Evolutionary conservation across 1,284 basidiomycete genomes (phyloP).

Genomic region (Cerioporus squamosus): DNA sequence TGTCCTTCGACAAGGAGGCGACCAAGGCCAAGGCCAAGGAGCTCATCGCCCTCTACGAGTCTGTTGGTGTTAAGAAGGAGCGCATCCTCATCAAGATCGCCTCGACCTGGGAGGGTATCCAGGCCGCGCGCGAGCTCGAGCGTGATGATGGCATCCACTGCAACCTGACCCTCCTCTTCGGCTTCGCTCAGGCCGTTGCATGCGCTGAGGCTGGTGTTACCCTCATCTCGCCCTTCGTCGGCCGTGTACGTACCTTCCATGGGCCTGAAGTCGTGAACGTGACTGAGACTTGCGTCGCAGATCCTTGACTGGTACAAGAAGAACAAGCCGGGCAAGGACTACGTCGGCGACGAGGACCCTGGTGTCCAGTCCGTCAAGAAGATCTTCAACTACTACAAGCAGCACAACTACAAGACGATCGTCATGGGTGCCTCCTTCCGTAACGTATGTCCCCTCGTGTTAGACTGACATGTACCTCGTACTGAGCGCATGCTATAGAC

Average conservation of each 20-base stretch:
- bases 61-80: slow-evolving; percentile 89
- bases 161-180: slow-evolving; percentile 98
- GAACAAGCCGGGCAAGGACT: slow-evolving; percentile 77
- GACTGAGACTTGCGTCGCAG: slow-evolving; percentile 40
- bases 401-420: slow-evolving; percentile 97
- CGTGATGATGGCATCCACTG: slow-evolving; percentile 93
- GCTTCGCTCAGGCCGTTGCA: slow-evolving; percentile 97
- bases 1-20: slow-evolving; percentile 83
- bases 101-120: slow-evolving; percentile 99
- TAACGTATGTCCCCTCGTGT: slow-evolving; percentile 84
- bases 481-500: slow-evolving; percentile 44
- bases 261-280: slow-evolving; percentile 16
- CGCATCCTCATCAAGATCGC: slow-evolving; percentile 99
- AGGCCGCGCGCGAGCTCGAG: slow-evolving; percentile 97
- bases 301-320: slow-evolving; percentile 99
- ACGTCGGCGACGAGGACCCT: slow-evolving; percentile 91
- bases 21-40: slow-evolving; percentile 94
- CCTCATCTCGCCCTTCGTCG: slow-evolving; percentile 99
- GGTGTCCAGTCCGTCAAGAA: slow-evolving; percentile 95
- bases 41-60: slow-evolving; percentile 62
- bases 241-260: slow-evolving; percentile 66
- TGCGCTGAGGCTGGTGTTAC: slow-evolving; percentile 98
- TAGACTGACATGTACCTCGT: slow-evolving; percentile 8
- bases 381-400: slow-evolving; percentile 99
- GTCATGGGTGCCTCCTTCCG: slow-evolving; percentile 99